Conservation (phyloP, 768 basidiomycete genomes). For the Kwoniella sp. region DNA sequence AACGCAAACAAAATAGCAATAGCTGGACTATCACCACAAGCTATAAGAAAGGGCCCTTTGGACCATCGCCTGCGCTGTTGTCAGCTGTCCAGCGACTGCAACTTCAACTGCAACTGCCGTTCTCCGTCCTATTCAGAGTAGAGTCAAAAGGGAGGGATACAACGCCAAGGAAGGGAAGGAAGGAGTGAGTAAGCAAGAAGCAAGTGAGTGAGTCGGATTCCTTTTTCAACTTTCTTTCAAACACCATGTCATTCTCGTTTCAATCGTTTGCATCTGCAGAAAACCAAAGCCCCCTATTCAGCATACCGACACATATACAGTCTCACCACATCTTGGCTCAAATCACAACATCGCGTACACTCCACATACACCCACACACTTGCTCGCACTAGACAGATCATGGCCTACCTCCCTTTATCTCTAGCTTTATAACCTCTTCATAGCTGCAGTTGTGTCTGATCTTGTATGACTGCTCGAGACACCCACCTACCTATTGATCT, state of each 20-base stretch:
- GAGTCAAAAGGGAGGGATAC: no score
- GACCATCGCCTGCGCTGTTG: no score
- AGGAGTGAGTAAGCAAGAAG: not conserved
- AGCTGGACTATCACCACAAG: no score
- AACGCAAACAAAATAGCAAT: no score
- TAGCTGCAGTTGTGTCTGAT: not conserved
- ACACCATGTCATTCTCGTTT: no score
- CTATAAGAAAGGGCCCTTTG: no score
- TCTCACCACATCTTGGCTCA: not conserved
- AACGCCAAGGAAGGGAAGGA: no score
- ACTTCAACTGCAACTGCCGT: no score
- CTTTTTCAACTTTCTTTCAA: not conserved
- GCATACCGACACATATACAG: not conserved
- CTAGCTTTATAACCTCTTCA: not conserved
- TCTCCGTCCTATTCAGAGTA: no score
- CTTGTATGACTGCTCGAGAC: not conserved
- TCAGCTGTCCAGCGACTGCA: no score
- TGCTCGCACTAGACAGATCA: not conserved
- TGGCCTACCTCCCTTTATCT: not conserved
- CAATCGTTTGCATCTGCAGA: not conserved
- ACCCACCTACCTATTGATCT: not conserved
- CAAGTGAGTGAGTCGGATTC: not conserved
- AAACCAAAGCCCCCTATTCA: not conserved
- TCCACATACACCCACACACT: no score
- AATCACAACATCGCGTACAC: not conserved